Evolutionary conservation across 1,284 basidiomycete species (phyloP).

Genomic region (Ceratobasidium sp.): DNA sequence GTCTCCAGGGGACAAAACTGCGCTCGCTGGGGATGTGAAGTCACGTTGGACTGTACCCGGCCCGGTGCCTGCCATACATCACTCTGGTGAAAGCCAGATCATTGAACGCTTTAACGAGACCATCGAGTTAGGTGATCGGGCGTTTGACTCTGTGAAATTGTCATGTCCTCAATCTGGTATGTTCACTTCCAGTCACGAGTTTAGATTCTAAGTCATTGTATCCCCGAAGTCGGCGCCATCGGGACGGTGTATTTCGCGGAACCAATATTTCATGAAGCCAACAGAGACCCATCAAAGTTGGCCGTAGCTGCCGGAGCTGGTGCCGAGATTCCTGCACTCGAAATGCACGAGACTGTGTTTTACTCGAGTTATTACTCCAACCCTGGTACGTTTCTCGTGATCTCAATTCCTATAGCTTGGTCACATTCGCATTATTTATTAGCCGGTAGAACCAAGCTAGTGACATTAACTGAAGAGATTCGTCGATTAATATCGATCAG

Average conservation of each 20-base stretch:
- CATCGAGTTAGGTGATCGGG: constrained; percentile 11
- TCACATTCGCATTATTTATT: not conserved
- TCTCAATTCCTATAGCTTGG: too few relatives aligned
- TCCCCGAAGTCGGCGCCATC: constrained; percentile 9
- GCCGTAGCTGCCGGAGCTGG: not conserved
- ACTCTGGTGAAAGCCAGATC: not conserved
- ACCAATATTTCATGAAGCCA: constrained; percentile 11
- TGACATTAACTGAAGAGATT: constrained; percentile 22
- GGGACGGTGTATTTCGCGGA: constrained; percentile 31
- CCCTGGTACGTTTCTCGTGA: constrained; percentile 8
- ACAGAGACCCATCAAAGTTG: not conserved
- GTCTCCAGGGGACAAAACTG: constrained; percentile 19
- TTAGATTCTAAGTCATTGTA: not conserved
- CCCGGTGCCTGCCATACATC: not conserved
- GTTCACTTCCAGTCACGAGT: not conserved
- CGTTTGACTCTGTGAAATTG: constrained; percentile 12
- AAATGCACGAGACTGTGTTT: constrained; percentile 35
- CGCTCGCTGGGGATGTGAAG: not conserved
- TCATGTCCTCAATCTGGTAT: constrained; percentile 30
- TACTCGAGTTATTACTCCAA: constrained; percentile 34
- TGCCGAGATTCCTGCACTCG: not conserved
- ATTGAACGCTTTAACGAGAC: constrained; percentile 11
- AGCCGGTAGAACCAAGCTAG: constrained; percentile 33
- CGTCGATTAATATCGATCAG: constrained; percentile 15
- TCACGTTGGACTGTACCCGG: not conserved